Percentiles rank a stretch among this genome's conserved stretches.
Evolutionary conservation across 2,329 filamentous ascomycete species (phyloP).

Genomic region (Colletotrichum incanum): DNA sequence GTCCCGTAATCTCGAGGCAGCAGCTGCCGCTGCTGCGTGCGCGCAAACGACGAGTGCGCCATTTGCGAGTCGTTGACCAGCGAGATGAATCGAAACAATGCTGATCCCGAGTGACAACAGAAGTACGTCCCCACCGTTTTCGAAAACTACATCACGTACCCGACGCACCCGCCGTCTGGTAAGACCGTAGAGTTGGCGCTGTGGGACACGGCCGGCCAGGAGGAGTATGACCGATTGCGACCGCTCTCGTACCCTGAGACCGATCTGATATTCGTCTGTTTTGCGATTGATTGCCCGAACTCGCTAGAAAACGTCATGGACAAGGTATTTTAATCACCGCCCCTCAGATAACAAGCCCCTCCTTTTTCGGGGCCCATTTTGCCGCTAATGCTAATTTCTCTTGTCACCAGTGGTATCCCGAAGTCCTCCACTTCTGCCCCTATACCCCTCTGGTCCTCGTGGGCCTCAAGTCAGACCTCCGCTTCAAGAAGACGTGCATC

Average conservation of each 20-base stretch:
- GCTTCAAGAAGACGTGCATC: conserved; percentile 95
- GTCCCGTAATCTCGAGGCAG: not conserved
- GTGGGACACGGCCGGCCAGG: conserved; percentile 98
- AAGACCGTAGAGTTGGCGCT: conserved; percentile 97
- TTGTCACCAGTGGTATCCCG: conserved; percentile 89
- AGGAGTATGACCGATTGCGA: conserved; percentile 96
- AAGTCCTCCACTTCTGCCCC: conserved; percentile 98
- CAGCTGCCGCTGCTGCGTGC: not conserved
- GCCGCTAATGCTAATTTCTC: conserved; percentile 49
- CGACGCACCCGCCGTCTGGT: conserved; percentile 86
- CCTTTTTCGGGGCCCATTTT: conserved; percentile 11
- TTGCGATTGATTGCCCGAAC: conserved; percentile 98
- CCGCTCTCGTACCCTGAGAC: conserved; percentile 98
- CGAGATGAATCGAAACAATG: conserved; percentile 31
- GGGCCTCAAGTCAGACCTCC: conserved; percentile 96
- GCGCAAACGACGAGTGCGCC: not conserved
- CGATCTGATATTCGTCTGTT: conserved; percentile 98
- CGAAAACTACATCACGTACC: conserved; percentile 99
- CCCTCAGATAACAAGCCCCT: conserved; percentile 27
- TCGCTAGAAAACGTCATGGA: conserved; percentile 98
- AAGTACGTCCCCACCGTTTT: conserved; percentile 99
- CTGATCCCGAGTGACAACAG: conserved; percentile 62
- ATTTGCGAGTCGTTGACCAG: not conserved
- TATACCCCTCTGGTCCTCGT: conserved; percentile 96
- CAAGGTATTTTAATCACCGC: conserved; percentile 76